Evolutionary conservation across 345 rosid species (phyloP), one percentile per base, ranked within the genome.

Genomic region (Salix suchowensis): DNA sequence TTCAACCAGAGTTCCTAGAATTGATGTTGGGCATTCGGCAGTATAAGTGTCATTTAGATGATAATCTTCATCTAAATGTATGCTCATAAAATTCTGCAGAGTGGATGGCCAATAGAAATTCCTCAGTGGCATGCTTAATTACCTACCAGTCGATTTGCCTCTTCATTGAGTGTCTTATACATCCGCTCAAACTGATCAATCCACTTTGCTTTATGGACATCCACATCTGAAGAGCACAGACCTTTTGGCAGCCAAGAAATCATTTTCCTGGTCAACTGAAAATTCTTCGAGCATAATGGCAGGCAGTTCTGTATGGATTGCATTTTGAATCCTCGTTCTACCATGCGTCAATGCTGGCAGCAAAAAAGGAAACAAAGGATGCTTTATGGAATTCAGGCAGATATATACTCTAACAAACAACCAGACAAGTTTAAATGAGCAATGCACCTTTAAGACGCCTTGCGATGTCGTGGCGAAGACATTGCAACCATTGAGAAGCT

Each of bases 241-340:
- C 12, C 74, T 61, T 48, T 5, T 37, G 7, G 42, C 62, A 52
- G 64, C 14, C 5, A 50, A 70, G 21, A 48, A 39, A 24, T 48
- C 42, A 30, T 5, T 70, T 70, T 70, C 74, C 19, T 30, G 64
- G 62, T 50, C 21, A 50, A 11, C 15, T 70, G 74, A 28, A 52
- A 52, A 71, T 28, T 71, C 74, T 30, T 52, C 52, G n/a, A 61
- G 64, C 19, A 71, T 9, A 32, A 71, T 15, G 5, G 39, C 21
- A 71, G 74, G 65, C 74, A 71, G 52, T 37, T 71, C 64, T 50
- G 64, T 71, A 64, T 52, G 74, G 61, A 71, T 71, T 52, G 54
- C 64, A 71, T 71, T 30, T 71, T 71, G 74, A 71, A 71, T 24
- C 62, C 42, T 71, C 19, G 13, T 52, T 52, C 55, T 52, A 32